Percentiles rank a stretch among this genome's conserved stretches.
These are phyloP conservation scores for Tilletiopsis washingtonensis DNA, from an alignment of 1,284 basidiomycete species.

Conservation along the genomic window DNA sequence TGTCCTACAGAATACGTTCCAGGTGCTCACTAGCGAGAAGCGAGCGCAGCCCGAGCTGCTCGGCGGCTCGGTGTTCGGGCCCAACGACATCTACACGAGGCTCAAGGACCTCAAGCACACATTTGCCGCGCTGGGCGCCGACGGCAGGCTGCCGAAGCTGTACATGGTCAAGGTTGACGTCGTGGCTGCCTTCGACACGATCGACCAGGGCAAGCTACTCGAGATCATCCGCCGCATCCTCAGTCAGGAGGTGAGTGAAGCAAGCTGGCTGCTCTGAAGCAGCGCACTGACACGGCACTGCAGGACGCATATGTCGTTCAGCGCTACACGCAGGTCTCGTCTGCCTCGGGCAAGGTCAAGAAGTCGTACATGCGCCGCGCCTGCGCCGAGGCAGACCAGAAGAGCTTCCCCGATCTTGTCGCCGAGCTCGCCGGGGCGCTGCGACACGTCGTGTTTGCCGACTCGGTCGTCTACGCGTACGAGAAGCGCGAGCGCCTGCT, in stretches of 20 bases:
- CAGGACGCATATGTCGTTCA: constrained; percentile 34
- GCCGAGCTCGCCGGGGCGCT: constrained; percentile 54
- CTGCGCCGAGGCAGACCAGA: constrained; percentile 57
- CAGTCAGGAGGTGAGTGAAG: not conserved
- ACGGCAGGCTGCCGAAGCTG: constrained; percentile 7
- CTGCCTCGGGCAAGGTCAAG: constrained; percentile 1
- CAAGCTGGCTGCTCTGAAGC: not conserved
- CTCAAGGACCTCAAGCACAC: constrained; percentile 24
- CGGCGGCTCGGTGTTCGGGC: constrained; percentile 33
- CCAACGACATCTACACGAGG: constrained; percentile 48
- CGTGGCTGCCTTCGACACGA: constrained; percentile 90
- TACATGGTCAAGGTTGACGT: constrained; percentile 97
- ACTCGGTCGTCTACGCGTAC: constrained; percentile 65
- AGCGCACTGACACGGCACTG: not conserved
- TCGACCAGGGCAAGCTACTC: constrained; percentile 78
- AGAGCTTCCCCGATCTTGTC: constrained; percentile 60
- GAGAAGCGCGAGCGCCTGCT: constrained; percentile 59
- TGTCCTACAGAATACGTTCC: constrained; percentile 61
- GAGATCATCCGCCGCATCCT: constrained; percentile 62
- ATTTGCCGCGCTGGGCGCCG: not conserved
- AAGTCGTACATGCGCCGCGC: constrained; percentile 21
- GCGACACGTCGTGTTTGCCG: constrained; percentile 73
- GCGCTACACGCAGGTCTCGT: constrained; percentile 26
- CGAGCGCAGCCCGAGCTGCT: constrained; percentile 10
- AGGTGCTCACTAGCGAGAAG: constrained; percentile 34